Evolutionary conservation across 345 rosid genomes (phyloP).

Genomic region (Garcia nutans): DNA sequence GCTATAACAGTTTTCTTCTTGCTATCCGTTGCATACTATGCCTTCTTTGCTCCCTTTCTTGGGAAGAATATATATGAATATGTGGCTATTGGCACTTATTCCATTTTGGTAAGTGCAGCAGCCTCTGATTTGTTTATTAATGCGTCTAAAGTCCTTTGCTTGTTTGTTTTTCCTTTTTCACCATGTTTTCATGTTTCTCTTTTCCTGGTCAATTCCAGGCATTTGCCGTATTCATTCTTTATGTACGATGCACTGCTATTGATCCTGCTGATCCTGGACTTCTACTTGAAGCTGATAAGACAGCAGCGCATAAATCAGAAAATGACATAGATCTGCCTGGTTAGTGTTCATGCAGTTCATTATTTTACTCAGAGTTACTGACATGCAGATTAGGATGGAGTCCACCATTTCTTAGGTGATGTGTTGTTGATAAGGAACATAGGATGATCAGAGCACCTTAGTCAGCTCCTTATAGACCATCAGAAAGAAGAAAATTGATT

Average conservation of each 20-base stretch:
- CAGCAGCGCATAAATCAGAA: constrained; percentile 58
- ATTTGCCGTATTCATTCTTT: constrained; percentile 65
- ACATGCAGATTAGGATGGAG: neutral
- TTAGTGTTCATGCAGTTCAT: constrained; percentile 20
- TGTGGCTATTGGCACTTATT: constrained; percentile 69
- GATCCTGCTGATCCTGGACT: constrained; percentile 97
- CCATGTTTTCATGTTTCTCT: constrained; percentile 1
- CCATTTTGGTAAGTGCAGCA: constrained; percentile 56
- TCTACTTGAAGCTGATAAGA: constrained; percentile 50
- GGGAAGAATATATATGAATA: constrained; percentile 64
- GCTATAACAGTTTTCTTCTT: constrained; percentile 83
- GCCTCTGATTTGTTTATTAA: neutral
- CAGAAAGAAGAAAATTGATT: neutral
- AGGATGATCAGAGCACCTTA: neutral
- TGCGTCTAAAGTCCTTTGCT: neutral
- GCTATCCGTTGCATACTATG: constrained; percentile 74
- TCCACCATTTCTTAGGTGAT: constrained; percentile 1
- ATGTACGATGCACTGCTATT: constrained; percentile 82
- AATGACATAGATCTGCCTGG: constrained; percentile 43
- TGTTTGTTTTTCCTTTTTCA: neutral
- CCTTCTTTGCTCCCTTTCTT: constrained; percentile 94
- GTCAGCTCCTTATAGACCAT: neutral
- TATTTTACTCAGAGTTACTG: neutral
- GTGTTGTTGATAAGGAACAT: neutral
- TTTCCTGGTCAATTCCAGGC: constrained; percentile 49